Evolutionary conservation across 2,329 filamentous ascomycete species (phyloP), one percentile per base, ranked within the genome.

Genomic region (Trichoderma hamatum): DNA sequence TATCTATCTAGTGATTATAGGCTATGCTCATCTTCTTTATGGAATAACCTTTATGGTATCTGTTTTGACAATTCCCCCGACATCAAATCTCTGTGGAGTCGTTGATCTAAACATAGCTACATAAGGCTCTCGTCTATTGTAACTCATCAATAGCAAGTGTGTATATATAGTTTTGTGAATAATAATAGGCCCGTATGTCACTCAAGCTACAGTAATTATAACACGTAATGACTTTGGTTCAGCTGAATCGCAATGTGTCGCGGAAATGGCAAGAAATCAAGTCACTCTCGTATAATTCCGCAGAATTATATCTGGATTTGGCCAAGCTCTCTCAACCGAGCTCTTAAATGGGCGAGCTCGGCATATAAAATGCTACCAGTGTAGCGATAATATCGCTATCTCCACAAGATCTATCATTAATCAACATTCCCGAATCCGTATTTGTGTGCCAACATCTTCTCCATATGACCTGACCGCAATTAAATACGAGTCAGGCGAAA

Each of bases 191-290:
- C 3, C 5, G 19, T 43, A n/a, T 6, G 9, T 10, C 19, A n/a
- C 9, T n/a, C 6, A 7, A 43, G 7, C 7, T 43, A 3, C 3
- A 0, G 6, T 43, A 1, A 1, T n/a, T n/a, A n/a, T 19, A 1
- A 3, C 39, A 43, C 5, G 6, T n/a, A 43, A 43, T 43, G 39
- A 43, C 39, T 43, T 3, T n/a, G 3, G 7, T 43, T 43, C 19
- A 3, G 6, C 9, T n/a, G 9, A 43, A 19, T 9, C 16, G 5
- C 3, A 9, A 43, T n/a, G 6, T 9, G 3, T 43, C 6, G 19
- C 39, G 39, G 19, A 43, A n/a, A 19, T n/a, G 9, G 39, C 39
- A 43, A 43, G 39, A 43, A 43, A 10, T 9, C 6, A 7, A 16
- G 10, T 43, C 3, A 16, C 19, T 43, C 6, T n/a, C 19, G 19